Evolutionary conservation across 441 rosid genomes (phyloP).

Genomic region (Viola pubescens): DNA sequence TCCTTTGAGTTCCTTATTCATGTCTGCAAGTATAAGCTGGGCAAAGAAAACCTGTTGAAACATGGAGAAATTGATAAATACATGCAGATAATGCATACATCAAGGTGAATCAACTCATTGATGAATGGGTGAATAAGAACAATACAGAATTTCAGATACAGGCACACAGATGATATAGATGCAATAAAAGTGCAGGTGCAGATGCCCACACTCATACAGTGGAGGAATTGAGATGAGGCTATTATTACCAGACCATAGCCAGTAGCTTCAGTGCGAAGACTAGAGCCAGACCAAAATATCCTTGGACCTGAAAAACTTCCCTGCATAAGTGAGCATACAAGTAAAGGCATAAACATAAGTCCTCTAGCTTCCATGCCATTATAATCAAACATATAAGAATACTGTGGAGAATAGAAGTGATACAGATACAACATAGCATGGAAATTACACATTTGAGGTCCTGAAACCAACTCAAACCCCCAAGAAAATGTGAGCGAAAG

Average conservation of each 20-base stretch:
- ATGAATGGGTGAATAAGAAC: background rate
- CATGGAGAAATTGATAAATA: slow-evolving; percentile 18
- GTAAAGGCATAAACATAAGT: slow-evolving; percentile 36
- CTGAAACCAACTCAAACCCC: background rate
- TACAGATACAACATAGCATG: background rate
- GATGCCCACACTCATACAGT: slow-evolving; percentile 4
- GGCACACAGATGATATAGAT: slow-evolving; percentile 8
- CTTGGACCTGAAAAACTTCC: slow-evolving; percentile 99
- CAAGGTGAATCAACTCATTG: slow-evolving; percentile 4
- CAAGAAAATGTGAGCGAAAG: background rate
- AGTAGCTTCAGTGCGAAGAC: slow-evolving; percentile 99
- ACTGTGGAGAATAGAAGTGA: background rate
- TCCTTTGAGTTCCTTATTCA: slow-evolving; percentile 95
- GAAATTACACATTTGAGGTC: background rate
- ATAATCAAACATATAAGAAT: background rate
- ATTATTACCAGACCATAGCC: slow-evolving; percentile 95
- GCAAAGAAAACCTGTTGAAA: slow-evolving; percentile 88
- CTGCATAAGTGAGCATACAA: slow-evolving; percentile 68
- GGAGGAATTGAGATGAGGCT: slow-evolving; percentile 17
- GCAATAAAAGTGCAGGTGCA: slow-evolving; percentile 2
- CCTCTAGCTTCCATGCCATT: slow-evolving; percentile 19
- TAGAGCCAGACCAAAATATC: slow-evolving; percentile 96
- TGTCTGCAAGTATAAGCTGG: slow-evolving; percentile 84
- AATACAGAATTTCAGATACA: background rate
- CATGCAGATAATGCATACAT: background rate